phyloP scores from a whole-genome alignment of 768 basidiomycete genomes.

The Epithele typhae region DNA sequence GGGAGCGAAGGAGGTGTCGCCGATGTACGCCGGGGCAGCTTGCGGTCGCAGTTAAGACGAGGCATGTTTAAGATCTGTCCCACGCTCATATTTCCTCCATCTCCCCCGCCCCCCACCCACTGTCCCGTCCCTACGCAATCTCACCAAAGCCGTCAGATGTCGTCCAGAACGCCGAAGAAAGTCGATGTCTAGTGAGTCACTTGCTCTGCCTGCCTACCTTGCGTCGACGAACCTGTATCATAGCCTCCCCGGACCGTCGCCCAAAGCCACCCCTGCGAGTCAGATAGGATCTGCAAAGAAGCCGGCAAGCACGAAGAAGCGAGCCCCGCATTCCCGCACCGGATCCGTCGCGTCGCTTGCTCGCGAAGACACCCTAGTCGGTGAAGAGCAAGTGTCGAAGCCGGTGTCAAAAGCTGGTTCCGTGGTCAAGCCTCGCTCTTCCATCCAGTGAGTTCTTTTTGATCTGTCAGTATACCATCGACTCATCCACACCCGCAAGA shows the following conservation, averaged over 20 bases:
- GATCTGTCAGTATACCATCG: neutral
- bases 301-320: constrained; percentile 18
- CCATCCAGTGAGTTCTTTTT: constrained; percentile 4
- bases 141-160: constrained; percentile 3
- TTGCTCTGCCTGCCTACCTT: neutral
- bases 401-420: constrained; percentile 7
- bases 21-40: too few species aligned
- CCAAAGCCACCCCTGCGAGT: constrained; percentile 7
- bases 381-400: constrained; percentile 6
- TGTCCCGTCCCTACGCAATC: neutral
- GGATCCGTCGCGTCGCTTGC: constrained; percentile 17
- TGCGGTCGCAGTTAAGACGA: too few species aligned
- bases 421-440: constrained; percentile 10
- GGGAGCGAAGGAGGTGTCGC: too few species aligned
- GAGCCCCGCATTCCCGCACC: constrained; percentile 13
- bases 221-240: too few species aligned
- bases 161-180: constrained; percentile 24
- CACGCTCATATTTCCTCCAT: too few species aligned
- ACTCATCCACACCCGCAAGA: neutral
- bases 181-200: constrained; percentile 30
- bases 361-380: constrained; percentile 10
- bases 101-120: too few species aligned
- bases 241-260: constrained; percentile 18
- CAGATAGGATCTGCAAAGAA: constrained; percentile 16
- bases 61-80: too few species aligned